Percentiles rank a stretch among this genome's conserved stretches.
Conservation (phyloP, 805 yeast genomes). For the Schwanniomyces sp. region DNA sequence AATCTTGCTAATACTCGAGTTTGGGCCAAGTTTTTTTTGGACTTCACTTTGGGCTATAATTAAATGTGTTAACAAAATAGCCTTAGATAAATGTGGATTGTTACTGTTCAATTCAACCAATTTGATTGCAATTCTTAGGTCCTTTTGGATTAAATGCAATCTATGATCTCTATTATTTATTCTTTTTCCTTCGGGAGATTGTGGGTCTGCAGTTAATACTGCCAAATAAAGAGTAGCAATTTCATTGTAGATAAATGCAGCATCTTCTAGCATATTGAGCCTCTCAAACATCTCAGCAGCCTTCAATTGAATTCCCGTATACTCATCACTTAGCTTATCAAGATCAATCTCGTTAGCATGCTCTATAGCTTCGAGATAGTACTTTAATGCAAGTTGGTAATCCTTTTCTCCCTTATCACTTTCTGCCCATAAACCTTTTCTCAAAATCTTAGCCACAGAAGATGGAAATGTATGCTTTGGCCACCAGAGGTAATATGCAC, state of each 20-base stretch:
- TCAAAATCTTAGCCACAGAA: conserved; percentile 66
- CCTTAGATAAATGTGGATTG: conserved; percentile 51
- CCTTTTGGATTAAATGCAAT: conserved; percentile 66
- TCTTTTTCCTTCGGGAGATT: conserved; percentile 21
- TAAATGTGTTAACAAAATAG: conserved; percentile 61
- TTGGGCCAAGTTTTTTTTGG: conserved; percentile 35
- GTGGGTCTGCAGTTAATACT: conserved; percentile 41
- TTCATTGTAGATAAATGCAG: conserved; percentile 66
- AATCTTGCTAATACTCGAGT: conserved; percentile 2
- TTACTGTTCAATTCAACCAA: conserved; percentile 55
- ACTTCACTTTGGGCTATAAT: conserved; percentile 68
- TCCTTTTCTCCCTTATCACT: conserved; percentile 63
- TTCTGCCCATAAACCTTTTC: conserved; percentile 85
- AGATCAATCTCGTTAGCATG: conserved; percentile 57
- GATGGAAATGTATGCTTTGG: conserved; percentile 69
- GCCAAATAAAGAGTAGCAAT: conserved; percentile 59
- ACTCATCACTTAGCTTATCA: conserved; percentile 68
- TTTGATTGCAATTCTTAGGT: conserved; percentile 66
- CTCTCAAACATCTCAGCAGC: conserved; percentile 85
- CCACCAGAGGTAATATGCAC: conserved; percentile 50
- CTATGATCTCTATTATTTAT: conserved; percentile 31
- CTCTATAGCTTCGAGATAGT: conserved; percentile 73
- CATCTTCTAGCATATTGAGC: conserved; percentile 59
- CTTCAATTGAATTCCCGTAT: conserved; percentile 87
- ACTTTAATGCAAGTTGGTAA: conserved; percentile 64